Conservation (phyloP, 2,329 filamentous ascomycete species). For the Septoria petroselini region DNA sequence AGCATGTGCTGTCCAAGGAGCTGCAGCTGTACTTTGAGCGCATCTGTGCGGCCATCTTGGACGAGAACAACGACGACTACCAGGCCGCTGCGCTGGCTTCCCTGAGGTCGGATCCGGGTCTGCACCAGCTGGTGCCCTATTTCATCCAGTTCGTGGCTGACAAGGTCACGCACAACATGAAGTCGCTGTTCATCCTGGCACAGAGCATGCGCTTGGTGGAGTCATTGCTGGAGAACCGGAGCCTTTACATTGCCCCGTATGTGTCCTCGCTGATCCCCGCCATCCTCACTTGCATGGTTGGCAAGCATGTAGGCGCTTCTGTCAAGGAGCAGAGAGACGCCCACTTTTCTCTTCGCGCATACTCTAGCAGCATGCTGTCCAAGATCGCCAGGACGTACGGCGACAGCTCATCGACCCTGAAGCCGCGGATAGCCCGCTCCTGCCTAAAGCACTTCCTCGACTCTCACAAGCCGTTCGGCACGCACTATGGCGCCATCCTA, state of each 20-base stretch:
- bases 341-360: slow-evolving; percentile 78
- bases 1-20: slow-evolving; percentile 94
- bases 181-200: slow-evolving; percentile 81
- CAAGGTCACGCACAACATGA: slow-evolving; percentile 89
- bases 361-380: slow-evolving; percentile 77
- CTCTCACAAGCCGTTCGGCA: slow-evolving; percentile 73
- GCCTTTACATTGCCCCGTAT: slow-evolving; percentile 71
- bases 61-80: slow-evolving; percentile 83
- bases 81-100: slow-evolving; percentile 82
- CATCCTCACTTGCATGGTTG: slow-evolving; percentile 86
- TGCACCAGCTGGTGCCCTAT: slow-evolving; percentile 94
- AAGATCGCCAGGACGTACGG: slow-evolving; percentile 79
- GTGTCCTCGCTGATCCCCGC: slow-evolving; percentile 73
- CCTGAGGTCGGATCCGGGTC: slow-evolving; percentile 80
- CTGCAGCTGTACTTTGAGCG: slow-evolving; percentile 96
- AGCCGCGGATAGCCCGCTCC: slow-evolving; percentile 84
- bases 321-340: slow-evolving; percentile 50
- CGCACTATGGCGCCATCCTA: slow-evolving; percentile 84
- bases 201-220: slow-evolving; percentile 90
- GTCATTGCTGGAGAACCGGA: slow-evolving; percentile 77
- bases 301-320: slow-evolving; percentile 67
- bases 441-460: slow-evolving; percentile 92
- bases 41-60: slow-evolving; percentile 81
- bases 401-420: slow-evolving; percentile 74
- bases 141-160: slow-evolving; percentile 95